phyloP scores from a whole-genome alignment of 768 basidiomycete species.

The Macrocybe gigantea region DNA sequence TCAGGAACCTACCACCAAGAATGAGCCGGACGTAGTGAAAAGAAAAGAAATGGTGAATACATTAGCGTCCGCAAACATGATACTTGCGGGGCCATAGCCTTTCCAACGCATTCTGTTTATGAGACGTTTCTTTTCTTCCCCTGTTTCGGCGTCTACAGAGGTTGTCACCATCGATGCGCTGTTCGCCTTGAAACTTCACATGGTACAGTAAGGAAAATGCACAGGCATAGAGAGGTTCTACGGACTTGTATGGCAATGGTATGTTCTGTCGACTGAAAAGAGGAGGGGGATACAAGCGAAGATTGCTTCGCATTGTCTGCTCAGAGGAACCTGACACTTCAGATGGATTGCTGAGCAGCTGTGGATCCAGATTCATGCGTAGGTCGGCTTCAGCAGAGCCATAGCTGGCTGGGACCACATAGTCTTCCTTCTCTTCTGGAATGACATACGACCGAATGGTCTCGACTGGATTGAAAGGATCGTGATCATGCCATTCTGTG shows the following conservation, averaged over 20 bases:
- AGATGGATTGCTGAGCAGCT: slow-evolving; percentile 6
- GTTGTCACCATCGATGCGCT: slow-evolving; percentile 67
- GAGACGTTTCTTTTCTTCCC: slow-evolving; percentile 76
- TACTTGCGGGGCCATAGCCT: slow-evolving; percentile 68
- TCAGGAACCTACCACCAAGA: slow-evolving; percentile 50
- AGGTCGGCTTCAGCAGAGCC: slow-evolving; percentile 37
- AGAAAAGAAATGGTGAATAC: slow-evolving; percentile 24
- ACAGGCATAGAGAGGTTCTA: background rate
- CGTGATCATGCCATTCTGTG: background rate
- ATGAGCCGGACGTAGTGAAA: background rate
- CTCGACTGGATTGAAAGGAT: slow-evolving; percentile 46
- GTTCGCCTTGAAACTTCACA: slow-evolving; percentile 68
- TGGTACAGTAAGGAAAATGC: background rate
- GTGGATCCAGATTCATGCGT: slow-evolving; percentile 21
- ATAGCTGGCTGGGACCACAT: slow-evolving; percentile 28
- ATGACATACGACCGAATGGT: slow-evolving; percentile 67
- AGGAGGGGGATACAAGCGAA: slow-evolving; percentile 83
- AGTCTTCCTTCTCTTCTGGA: slow-evolving; percentile 64
- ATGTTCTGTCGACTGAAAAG: slow-evolving; percentile 80
- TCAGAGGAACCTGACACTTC: slow-evolving; percentile 6
- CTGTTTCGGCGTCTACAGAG: slow-evolving; percentile 65
- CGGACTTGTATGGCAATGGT: slow-evolving; percentile 77
- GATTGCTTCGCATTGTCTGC: slow-evolving; percentile 39
- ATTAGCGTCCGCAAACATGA: slow-evolving; percentile 57
- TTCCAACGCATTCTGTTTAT: slow-evolving; percentile 88